A percentile compares a stretch with the other conserved stretches of the same genome.
Conservation (phyloP, 257 asterid species). For the Rehmannia glutinosa region DNA sequence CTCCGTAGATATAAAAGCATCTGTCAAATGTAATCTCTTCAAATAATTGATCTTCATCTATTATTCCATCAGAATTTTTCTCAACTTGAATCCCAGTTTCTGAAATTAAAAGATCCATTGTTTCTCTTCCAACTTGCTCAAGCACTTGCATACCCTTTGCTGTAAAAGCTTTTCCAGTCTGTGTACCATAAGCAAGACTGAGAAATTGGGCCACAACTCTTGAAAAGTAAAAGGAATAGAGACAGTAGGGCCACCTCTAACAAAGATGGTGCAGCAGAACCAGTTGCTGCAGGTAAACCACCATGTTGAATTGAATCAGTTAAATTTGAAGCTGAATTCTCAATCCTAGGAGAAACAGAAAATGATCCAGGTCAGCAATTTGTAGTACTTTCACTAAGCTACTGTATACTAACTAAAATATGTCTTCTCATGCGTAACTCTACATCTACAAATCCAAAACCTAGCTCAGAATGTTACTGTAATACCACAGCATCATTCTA, state of each 20-base stretch:
- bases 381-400: not conserved
- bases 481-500: not conserved
- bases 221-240: slow-evolving; percentile 6
- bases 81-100: slow-evolving; percentile 81
- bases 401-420: not conserved
- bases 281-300: slow-evolving; percentile 48
- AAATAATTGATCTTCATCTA: slow-evolving; percentile 66
- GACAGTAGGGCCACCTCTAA: slow-evolving; percentile 54
- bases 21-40: slow-evolving; percentile 89
- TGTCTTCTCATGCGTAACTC: not conserved
- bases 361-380: slow-evolving; percentile 17
- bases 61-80: slow-evolving; percentile 40
- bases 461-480: not conserved
- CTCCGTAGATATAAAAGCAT: slow-evolving; percentile 98
- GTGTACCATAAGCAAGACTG: slow-evolving; percentile 16
- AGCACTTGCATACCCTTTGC: slow-evolving; percentile 92
- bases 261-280: slow-evolving; percentile 71
- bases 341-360: slow-evolving; percentile 54
- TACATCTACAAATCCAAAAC: not conserved
- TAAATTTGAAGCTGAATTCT: slow-evolving; percentile 63
- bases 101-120: slow-evolving; percentile 85
- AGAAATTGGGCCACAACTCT: slow-evolving; percentile 9
- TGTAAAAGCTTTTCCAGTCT: slow-evolving; percentile 89
- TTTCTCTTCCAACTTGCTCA: slow-evolving; percentile 92
- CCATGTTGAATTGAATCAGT: slow-evolving; percentile 82